Evolutionary conservation across 176 grass and related monocot genomes (phyloP).

Genomic region (Cenchrus purpureus): DNA sequence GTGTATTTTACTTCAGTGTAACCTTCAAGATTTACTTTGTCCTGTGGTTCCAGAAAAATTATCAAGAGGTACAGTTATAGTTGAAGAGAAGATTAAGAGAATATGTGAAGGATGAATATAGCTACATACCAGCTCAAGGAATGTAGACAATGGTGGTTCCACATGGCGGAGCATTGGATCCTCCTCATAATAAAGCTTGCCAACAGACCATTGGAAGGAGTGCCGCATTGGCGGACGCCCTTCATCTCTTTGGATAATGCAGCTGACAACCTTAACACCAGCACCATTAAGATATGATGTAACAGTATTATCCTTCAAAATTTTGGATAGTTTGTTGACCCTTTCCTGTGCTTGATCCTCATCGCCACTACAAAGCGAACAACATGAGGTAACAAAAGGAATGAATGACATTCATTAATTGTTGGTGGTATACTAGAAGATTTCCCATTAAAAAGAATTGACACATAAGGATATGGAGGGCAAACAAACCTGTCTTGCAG

Average conservation of each 20-base stretch:
- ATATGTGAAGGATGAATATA: constrained; percentile 26
- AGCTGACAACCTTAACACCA: constrained; percentile 77
- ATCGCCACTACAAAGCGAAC: constrained; percentile 76
- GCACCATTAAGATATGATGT: constrained; percentile 76
- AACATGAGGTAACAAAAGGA: constrained; percentile 38
- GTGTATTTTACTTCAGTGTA: constrained; percentile 88
- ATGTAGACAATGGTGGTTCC: constrained; percentile 92
- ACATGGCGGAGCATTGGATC: constrained; percentile 93
- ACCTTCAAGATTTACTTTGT: constrained; percentile 92
- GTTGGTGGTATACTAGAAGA: constrained; percentile 16
- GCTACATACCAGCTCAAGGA: constrained; percentile 87
- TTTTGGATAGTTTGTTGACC: constrained; percentile 90
- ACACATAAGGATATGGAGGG: constrained; percentile 24
- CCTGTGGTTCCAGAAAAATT: constrained; percentile 51
- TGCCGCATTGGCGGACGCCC: constrained; percentile 95
- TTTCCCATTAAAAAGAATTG: constrained; percentile 40
- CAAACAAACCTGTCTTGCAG: constrained; percentile 91
- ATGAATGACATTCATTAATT: constrained; percentile 9
- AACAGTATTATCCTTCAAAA: constrained; percentile 84
- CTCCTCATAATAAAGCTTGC: constrained; percentile 92
- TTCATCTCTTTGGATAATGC: constrained; percentile 99
- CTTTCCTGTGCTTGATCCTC: constrained; percentile 99
- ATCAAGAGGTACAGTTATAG: constrained; percentile 21
- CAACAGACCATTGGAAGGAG: constrained; percentile 88
- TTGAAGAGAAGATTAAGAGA: constrained; percentile 23